Base-by-base conservation (phyloP, 163 green algal genomes). In the Prototheca cutis region DNA sequence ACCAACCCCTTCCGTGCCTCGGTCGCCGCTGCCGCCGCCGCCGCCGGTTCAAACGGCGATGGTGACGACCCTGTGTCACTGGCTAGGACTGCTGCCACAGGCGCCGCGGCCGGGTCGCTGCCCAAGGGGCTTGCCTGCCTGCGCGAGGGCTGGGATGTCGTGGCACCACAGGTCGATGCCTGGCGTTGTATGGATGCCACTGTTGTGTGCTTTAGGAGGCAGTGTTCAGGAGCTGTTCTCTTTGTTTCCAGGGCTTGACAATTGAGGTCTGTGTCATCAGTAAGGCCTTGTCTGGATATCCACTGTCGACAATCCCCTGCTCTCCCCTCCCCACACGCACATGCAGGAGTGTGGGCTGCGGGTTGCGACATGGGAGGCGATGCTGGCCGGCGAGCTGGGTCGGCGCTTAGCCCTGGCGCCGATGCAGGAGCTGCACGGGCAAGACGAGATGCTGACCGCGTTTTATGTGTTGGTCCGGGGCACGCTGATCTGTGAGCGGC, bases 81-180 rank as follows among this genome's bases (percentile, higher is more conserved):
- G n/a, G n/a, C n/a, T 10, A 15, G 42, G 42, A 5, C 10, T 17
- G 42, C 42, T 21, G 5, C 18, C 6, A 21, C 42, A 5, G 42
- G 18, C 17, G 42, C 42, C 42, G 17, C 42, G 18, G 42, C 42
- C 13, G 42, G 18, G 10, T 17, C 42, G 13, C 17, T 51, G 42
- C 42, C 42, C 10, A 5, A 24, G 13, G 42, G 25, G 18, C 23
- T 21, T 42, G 79, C 79, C 3, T 72, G 63, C 61, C 58, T 83
- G 58, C 66, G 62, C 23, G 58, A 64, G 7, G 68, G 74, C 4
- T 85, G 77, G 75, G 80, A 87, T 40, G 73, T 85, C 28, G 65
- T 87, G 40, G 66, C 64, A 13, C 58, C 53, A 6, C 32, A 59
- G 6, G 42, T n/a, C n/a, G n/a, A n/a, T n/a, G n/a, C n/a, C n/a